A percentile compares a stretch with the other conserved stretches of the same genome.
Evolutionary conservation across 257 asterid species (phyloP).

Genomic region (Ilex asprella): DNA sequence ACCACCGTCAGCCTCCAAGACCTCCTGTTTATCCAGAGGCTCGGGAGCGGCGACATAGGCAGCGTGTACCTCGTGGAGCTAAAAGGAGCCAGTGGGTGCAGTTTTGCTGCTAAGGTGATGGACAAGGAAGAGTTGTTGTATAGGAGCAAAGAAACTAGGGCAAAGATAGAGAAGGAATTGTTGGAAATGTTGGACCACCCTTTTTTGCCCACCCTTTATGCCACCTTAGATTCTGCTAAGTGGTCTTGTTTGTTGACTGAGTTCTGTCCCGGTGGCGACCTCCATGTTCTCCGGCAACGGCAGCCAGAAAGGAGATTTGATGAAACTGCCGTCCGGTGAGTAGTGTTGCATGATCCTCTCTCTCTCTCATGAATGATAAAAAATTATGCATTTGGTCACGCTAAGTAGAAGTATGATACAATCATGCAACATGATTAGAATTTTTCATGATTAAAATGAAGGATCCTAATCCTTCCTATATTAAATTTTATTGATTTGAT

Average conservation of each 20-base stretch:
- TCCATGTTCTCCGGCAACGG: conserved; percentile 68
- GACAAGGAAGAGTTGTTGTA: conserved; percentile 64
- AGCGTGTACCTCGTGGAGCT: conserved; percentile 68
- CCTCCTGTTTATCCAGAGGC: conserved; percentile 40
- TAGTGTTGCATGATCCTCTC: neutral
- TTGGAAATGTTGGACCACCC: conserved; percentile 79
- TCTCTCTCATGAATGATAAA: neutral
- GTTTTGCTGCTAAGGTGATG: conserved; percentile 75
- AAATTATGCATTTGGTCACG: too few species aligned
- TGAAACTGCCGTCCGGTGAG: conserved; percentile 64
- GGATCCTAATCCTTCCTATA: too few species aligned
- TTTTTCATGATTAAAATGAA: too few species aligned
- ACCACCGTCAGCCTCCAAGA: conserved; percentile 36
- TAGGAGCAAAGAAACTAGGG: conserved; percentile 65
- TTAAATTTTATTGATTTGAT: too few species aligned
- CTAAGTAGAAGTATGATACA: too few species aligned
- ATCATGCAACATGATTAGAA: too few species aligned
- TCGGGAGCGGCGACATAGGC: conserved; percentile 79
- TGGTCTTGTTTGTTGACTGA: conserved; percentile 75
- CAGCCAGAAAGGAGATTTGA: conserved; percentile 52
- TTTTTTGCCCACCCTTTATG: conserved; percentile 64
- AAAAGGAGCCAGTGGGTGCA: conserved; percentile 36
- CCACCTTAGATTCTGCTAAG: conserved; percentile 43
- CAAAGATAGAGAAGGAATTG: conserved; percentile 60
- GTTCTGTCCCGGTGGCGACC: conserved; percentile 84